Evolutionary conservation across 176 grass and related monocot genomes (phyloP).

Genomic region (Aechmea fasciata): DNA sequence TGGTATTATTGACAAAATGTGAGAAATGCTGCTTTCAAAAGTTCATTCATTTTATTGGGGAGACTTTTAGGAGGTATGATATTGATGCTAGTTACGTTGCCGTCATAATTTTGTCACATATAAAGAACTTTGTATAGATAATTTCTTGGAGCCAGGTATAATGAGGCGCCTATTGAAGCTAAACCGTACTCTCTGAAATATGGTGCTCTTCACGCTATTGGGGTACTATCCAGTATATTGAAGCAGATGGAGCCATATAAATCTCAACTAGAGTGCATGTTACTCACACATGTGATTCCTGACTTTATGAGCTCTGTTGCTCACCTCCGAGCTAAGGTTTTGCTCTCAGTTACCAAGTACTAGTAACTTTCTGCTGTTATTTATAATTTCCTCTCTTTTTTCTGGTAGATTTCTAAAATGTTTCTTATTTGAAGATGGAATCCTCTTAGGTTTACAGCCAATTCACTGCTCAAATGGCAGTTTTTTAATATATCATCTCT

Average conservation of each 20-base stretch:
- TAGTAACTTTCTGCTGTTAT: too few relatives aligned
- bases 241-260: conserved; percentile 86
- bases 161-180: conserved; percentile 40
- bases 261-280: conserved; percentile 60
- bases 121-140: background rate
- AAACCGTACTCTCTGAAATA: conserved; percentile 82
- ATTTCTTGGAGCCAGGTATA: conserved; percentile 33
- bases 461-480: too few relatives aligned
- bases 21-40: conserved; percentile 74
- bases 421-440: too few relatives aligned
- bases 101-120: background rate
- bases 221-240: conserved; percentile 71
- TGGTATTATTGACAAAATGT: conserved; percentile 83
- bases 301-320: conserved; percentile 55
- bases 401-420: too few relatives aligned
- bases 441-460: too few relatives aligned
- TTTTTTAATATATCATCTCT: too few relatives aligned
- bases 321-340: conserved; percentile 77
- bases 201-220: conserved; percentile 88
- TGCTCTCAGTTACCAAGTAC: background rate
- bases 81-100: background rate
- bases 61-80: conserved; percentile 60
- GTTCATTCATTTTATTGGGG: conserved; percentile 82
- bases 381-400: too few relatives aligned
- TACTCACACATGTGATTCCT: conserved; percentile 74